These are phyloP conservation scores for Asclepias syriaca DNA, from an alignment of 257 asterid species.

Conservation along the genomic window DNA sequence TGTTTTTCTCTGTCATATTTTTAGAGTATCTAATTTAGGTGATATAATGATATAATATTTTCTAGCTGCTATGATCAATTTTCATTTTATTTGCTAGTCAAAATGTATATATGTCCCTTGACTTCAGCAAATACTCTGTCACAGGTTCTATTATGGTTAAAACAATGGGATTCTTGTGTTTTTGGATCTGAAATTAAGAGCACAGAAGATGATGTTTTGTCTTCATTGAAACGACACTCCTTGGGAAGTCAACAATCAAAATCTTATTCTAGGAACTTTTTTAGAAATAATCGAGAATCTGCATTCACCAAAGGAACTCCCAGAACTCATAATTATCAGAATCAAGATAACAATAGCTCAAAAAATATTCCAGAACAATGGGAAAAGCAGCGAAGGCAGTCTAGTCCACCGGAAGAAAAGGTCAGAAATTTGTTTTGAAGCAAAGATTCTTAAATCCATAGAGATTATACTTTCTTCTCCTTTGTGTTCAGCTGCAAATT, in stretches of 20 bases:
- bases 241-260: slow-evolving; percentile 52
- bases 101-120: background rate
- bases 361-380: slow-evolving; percentile 45
- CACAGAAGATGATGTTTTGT: slow-evolving; percentile 75
- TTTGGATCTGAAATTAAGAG: slow-evolving; percentile 88
- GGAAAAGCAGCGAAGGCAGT: slow-evolving; percentile 50
- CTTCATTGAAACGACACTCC: slow-evolving; percentile 83
- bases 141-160: slow-evolving; percentile 95
- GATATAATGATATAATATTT: background rate
- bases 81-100: background rate
- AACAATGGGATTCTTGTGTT: slow-evolving; percentile 97
- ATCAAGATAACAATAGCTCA: slow-evolving; percentile 42
- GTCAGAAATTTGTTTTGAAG: slow-evolving; percentile 28
- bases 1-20: slow-evolving; percentile 8
- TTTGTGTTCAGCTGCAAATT: background rate
- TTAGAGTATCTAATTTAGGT: background rate
- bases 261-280: slow-evolving; percentile 42
- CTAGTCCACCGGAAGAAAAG: slow-evolving; percentile 90
- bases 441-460: background rate
- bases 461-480: background rate
- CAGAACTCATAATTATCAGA: slow-evolving; percentile 34
- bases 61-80: background rate
- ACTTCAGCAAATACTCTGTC: slow-evolving; percentile 22
- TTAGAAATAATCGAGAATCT: slow-evolving; percentile 37
- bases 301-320: slow-evolving; percentile 32